These are phyloP conservation scores for Podospora didyma DNA, from an alignment of 495 filamentous ascomycete species.

Conservation along the genomic window DNA sequence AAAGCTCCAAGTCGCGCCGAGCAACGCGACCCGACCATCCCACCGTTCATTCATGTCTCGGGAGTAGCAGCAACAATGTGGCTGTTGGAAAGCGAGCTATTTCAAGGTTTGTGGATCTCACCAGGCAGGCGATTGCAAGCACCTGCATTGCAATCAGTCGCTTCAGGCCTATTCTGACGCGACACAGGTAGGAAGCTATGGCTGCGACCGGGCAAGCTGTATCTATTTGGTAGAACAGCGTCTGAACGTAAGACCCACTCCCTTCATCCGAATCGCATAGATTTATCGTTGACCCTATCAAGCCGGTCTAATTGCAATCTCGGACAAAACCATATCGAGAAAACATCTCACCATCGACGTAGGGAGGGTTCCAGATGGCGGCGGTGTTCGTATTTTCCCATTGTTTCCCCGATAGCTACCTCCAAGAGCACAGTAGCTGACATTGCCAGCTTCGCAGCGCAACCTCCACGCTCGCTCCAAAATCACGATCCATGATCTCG, in stretches of 20 bases:
- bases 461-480: constrained; percentile 59
- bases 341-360: constrained; percentile 82
- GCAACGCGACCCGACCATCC: background rate
- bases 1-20: background rate
- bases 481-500: constrained; percentile 62
- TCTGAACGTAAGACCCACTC: constrained; percentile 40
- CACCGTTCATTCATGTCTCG: background rate
- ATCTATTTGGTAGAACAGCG: constrained; percentile 68
- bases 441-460: constrained; percentile 33
- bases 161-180: background rate
- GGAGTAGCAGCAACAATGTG: constrained; percentile 43
- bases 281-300: constrained; percentile 13
- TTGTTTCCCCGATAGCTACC: background rate
- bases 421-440: constrained; percentile 3
- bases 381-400: constrained; percentile 44
- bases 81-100: constrained; percentile 54
- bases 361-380: constrained; percentile 57
- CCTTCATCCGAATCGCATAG: background rate
- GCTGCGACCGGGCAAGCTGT: constrained; percentile 77
- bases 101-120: constrained; percentile 37
- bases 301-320: constrained; percentile 58
- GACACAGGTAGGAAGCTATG: constrained; percentile 67
- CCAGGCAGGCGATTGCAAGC: background rate
- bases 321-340: constrained; percentile 76
- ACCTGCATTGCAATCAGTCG: too few species aligned